Percentiles rank a stretch among this genome's conserved stretches.
phyloP scores from a whole-genome alignment of 2,329 filamentous ascomycete species.

The Aspergillus ruber region DNA sequence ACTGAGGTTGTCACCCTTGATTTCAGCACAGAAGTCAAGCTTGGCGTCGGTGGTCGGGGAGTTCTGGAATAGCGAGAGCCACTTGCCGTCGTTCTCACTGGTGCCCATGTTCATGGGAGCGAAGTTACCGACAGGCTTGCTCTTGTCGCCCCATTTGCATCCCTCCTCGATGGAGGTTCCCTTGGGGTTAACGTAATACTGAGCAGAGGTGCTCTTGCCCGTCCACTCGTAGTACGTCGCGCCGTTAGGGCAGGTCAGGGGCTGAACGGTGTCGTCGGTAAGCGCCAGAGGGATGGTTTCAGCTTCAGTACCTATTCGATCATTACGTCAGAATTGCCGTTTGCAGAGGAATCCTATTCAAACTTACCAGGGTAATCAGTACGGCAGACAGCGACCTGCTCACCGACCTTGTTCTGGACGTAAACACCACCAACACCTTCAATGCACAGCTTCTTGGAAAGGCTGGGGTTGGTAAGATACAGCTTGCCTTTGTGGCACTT shows the following conservation, averaged over 20 bases:
- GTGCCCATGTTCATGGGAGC: constrained; percentile 81
- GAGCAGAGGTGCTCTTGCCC: constrained; percentile 69
- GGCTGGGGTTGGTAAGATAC: constrained; percentile 63
- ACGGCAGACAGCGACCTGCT: constrained; percentile 71
- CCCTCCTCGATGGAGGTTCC: constrained; percentile 60
- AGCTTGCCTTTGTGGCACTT: constrained; percentile 69
- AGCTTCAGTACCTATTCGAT: constrained; percentile 59
- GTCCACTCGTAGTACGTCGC: constrained; percentile 71
- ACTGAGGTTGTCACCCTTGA: constrained; percentile 58
- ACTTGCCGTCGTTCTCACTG: constrained; percentile 67
- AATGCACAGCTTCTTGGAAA: constrained; percentile 66
- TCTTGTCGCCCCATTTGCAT: constrained; percentile 69
- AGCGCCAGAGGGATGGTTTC: constrained; percentile 74
- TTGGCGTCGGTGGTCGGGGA: constrained; percentile 61
- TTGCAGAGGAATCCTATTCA: background rate
- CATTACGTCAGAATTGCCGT: background rate
- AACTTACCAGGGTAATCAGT: constrained; percentile 82
- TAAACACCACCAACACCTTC: constrained; percentile 62
- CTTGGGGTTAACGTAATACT: constrained; percentile 92
- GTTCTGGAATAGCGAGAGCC: constrained; percentile 81
- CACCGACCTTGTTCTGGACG: constrained; percentile 66
- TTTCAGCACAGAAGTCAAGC: constrained; percentile 73
- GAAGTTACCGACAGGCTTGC: constrained; percentile 65
- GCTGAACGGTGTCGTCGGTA: constrained; percentile 51
- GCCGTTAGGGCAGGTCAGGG: constrained; percentile 70